Percentiles rank a stretch among this genome's conserved stretches.
Conservation (phyloP, 306 rosid genomes). For the Dalbergia cultrata region DNA sequence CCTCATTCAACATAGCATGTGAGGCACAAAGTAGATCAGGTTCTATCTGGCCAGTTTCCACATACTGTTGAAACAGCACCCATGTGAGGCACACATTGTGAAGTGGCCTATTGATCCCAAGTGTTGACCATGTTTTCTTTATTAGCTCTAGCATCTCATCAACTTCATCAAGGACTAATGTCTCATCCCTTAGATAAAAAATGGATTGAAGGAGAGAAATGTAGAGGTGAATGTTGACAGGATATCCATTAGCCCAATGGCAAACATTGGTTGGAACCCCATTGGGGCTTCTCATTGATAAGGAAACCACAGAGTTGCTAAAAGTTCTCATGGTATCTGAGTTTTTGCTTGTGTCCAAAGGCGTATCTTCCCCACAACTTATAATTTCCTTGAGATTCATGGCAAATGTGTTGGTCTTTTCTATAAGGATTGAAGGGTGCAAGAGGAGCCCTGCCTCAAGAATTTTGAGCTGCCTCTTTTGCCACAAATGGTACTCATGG, state of each 20-base stretch:
- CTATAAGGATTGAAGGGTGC: slow-evolving; percentile 78
- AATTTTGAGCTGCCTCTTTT: slow-evolving; percentile 81
- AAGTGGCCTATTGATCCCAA: slow-evolving; percentile 74
- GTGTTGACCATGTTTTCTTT: slow-evolving; percentile 88
- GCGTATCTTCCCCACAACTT: slow-evolving; percentile 50
- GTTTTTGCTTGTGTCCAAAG: slow-evolving; percentile 80
- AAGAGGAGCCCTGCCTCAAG: slow-evolving; percentile 82
- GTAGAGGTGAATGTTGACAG: slow-evolving; percentile 81
- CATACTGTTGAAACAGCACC: slow-evolving; percentile 77
- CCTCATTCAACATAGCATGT: slow-evolving; percentile 76
- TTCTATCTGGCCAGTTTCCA: slow-evolving; percentile 70
- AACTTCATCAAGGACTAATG: slow-evolving; percentile 82
- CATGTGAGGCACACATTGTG: slow-evolving; percentile 83
- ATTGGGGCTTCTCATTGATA: slow-evolving; percentile 70
- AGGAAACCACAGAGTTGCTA: slow-evolving; percentile 72
- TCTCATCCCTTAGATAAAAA: slow-evolving; percentile 77
- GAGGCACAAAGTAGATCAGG: slow-evolving; percentile 84
- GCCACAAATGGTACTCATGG: slow-evolving; percentile 89
- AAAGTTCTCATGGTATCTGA: slow-evolving; percentile 90
- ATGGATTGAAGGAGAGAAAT: slow-evolving; percentile 71
- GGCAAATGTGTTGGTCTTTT: slow-evolving; percentile 67
- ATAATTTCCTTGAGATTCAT: slow-evolving; percentile 66
- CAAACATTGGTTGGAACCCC: slow-evolving; percentile 75
- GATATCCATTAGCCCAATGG: slow-evolving; percentile 95
- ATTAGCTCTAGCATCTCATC: slow-evolving; percentile 88